Evolutionary conservation across 2,329 filamentous ascomycete genomes (phyloP).

Genomic region (Pseudopyricularia javanii): DNA sequence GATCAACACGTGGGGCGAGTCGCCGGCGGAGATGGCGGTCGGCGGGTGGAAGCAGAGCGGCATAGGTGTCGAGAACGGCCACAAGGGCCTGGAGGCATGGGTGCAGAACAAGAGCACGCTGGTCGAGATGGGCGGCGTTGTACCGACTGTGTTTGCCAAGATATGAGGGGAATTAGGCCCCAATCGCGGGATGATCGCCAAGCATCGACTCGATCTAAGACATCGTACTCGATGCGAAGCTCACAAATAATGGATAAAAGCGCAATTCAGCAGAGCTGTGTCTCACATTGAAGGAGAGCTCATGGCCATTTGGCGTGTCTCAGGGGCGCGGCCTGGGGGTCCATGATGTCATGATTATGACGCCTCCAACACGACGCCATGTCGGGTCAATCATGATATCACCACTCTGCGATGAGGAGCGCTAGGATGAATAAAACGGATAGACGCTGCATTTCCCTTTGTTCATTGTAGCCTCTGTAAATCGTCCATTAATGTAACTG

Average conservation of each 20-base stretch:
- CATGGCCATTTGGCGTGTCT: neutral
- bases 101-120: constrained; percentile 79
- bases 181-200: neutral
- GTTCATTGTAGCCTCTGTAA: too few relatives aligned
- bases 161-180: constrained; percentile 22
- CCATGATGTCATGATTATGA: neutral
- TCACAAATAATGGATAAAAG: neutral
- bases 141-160: constrained; percentile 64
- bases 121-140: constrained; percentile 64
- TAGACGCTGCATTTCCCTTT: neutral
- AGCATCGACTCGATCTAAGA: neutral
- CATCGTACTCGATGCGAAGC: neutral
- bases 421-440: neutral
- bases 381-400: neutral
- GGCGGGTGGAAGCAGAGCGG: constrained; percentile 90
- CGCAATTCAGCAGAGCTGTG: neutral
- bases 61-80: constrained; percentile 76
- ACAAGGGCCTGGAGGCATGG: constrained; percentile 69
- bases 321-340: neutral
- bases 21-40: constrained; percentile 81
- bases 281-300: neutral
- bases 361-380: neutral
- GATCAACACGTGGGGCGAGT: constrained; percentile 92
- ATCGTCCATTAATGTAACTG: too few relatives aligned
- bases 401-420: neutral